phyloP scores from a whole-genome alignment of 306 rosid species.

The Bauhinia variegata region DNA sequence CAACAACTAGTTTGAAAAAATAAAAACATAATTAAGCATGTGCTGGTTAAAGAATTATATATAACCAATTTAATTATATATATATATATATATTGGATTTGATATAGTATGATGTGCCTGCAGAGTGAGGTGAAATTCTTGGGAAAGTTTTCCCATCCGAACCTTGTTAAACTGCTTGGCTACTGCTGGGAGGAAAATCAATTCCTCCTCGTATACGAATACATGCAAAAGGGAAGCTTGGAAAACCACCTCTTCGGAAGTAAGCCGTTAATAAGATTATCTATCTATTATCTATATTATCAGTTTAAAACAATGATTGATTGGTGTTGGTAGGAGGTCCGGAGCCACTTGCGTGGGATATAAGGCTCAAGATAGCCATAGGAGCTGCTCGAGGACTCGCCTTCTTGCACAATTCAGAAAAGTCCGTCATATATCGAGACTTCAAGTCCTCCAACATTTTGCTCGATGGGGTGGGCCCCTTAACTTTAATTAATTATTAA shows the following conservation, averaged over 20 bases:
- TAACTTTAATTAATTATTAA: too few species aligned
- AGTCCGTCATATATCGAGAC: constrained; percentile 77
- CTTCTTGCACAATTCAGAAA: constrained; percentile 66
- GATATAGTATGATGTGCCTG: too few species aligned
- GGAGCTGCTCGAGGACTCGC: constrained; percentile 82
- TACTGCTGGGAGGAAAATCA: constrained; percentile 75
- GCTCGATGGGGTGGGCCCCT: constrained; percentile 63
- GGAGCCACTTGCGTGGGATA: constrained; percentile 72
- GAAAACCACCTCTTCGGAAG: constrained; percentile 90
- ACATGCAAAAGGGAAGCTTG: constrained; percentile 80
- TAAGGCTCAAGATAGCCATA: constrained; percentile 70
- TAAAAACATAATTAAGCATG: too few species aligned
- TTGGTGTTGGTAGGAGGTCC: too few species aligned
- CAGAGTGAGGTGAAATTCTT: constrained; percentile 83
- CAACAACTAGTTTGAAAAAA: too few species aligned
- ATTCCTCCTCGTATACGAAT: constrained; percentile 70
- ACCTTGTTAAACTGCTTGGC: constrained; percentile 76
- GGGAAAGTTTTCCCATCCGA: constrained; percentile 79
- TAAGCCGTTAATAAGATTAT: too few species aligned
- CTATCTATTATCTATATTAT: too few species aligned
- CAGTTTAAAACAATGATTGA: too few species aligned
- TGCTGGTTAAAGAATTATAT: too few species aligned
- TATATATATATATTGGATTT: too few species aligned
- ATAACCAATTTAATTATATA: too few species aligned
- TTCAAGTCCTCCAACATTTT: constrained; percentile 86